Evolutionary conservation across 2,329 filamentous ascomycete genomes (phyloP).

Genomic region (Macrophomina phaseolina): DNA sequence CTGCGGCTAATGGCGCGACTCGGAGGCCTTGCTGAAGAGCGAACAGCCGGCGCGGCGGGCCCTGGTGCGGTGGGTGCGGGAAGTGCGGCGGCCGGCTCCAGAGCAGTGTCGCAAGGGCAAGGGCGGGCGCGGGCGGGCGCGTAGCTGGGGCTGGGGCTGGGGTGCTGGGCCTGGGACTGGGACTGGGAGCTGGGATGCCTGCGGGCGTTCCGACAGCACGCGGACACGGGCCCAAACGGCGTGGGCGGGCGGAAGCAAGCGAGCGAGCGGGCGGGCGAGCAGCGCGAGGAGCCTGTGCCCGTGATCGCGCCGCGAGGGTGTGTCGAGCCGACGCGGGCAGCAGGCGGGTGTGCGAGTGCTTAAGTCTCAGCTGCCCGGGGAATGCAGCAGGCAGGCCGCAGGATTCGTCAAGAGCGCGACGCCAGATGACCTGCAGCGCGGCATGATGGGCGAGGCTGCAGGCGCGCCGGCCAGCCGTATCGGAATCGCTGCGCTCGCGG

Average conservation of each 20-base stretch:
- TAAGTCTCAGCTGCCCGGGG: conserved; percentile 26
- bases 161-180: neutral
- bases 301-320: conserved; percentile 11
- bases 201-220: conserved; percentile 24
- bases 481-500: conserved; percentile 22
- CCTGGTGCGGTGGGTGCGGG: conserved; percentile 17
- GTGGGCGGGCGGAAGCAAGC: conserved; percentile 24
- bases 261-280: conserved; percentile 6
- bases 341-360: conserved; percentile 24
- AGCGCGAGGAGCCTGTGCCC: neutral
- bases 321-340: conserved; percentile 24
- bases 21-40: conserved; percentile 19
- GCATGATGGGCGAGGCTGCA: conserved; percentile 24
- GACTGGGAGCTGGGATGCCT: conserved; percentile 11
- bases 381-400: conserved; percentile 17
- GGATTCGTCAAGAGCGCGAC: conserved; percentile 25
- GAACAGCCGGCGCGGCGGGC: conserved; percentile 18
- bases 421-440: conserved; percentile 25
- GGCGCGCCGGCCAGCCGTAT: conserved; percentile 24
- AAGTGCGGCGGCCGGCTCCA: conserved; percentile 17
- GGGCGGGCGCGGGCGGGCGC: conserved; percentile 13
- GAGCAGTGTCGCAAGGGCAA: conserved; percentile 23
- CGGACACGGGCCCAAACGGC: conserved; percentile 23
- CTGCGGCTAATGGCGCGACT: conserved; percentile 22
- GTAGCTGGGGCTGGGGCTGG: neutral